Evolutionary conservation across 2,329 filamentous ascomycete species (phyloP).

Genomic region (Aspergillus calidoustus): DNA sequence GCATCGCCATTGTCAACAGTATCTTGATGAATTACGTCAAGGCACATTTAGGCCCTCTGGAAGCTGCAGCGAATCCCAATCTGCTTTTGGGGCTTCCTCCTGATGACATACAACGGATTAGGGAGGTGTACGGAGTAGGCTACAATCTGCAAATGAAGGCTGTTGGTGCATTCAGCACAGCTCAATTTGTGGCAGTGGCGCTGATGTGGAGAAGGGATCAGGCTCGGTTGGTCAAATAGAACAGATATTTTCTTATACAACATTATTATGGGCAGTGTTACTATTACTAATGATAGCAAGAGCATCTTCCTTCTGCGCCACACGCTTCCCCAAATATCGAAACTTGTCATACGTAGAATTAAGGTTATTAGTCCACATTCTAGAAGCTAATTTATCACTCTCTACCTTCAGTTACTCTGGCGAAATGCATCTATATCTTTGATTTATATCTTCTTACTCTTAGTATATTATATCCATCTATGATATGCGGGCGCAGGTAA

Average conservation of each 20-base stretch:
- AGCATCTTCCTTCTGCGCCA: too few species aligned
- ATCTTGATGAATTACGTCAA: slow-evolving; percentile 25
- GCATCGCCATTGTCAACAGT: slow-evolving; percentile 41
- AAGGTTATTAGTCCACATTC: too few species aligned
- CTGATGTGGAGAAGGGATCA: slow-evolving; percentile 27
- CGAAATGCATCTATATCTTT: too few species aligned
- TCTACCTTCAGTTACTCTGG: too few species aligned
- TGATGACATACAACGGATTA: background rate
- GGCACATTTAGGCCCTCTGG: slow-evolving; percentile 10
- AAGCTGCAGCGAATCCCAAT: background rate
- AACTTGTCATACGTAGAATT: too few species aligned
- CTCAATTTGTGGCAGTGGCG: slow-evolving; percentile 18
- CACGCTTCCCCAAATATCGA: too few species aligned
- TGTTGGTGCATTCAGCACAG: slow-evolving; percentile 21
- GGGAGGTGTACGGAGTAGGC: slow-evolving; percentile 19
- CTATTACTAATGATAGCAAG: too few species aligned
- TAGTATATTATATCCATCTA: too few species aligned
- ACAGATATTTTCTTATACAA: background rate
- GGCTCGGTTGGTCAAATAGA: slow-evolving; percentile 19
- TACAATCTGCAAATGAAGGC: slow-evolving; percentile 29
- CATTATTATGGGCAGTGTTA: background rate
- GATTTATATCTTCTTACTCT: too few species aligned
- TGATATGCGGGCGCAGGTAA: too few species aligned
- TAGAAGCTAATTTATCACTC: too few species aligned
- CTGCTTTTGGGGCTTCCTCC: background rate